Evolutionary conservation across 2,329 filamentous ascomycete genomes (phyloP).

Genomic region (Cytospora chrysosperma): DNA sequence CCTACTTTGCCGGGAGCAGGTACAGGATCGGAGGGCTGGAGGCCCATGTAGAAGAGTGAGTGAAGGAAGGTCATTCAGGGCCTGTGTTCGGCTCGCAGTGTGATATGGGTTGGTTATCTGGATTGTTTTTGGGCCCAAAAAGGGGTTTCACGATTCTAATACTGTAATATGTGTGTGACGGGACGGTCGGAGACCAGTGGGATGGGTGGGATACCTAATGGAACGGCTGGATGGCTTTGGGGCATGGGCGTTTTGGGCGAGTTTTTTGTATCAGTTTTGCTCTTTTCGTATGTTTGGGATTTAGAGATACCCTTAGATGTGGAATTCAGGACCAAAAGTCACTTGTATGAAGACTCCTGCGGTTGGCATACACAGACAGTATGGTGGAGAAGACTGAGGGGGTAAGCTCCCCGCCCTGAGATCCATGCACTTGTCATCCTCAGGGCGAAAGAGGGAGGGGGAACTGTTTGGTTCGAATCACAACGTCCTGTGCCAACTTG

Average conservation of each 20-base stretch:
- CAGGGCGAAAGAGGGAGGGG: too few relatives aligned
- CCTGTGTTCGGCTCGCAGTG: too few relatives aligned
- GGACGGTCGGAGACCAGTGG: background rate
- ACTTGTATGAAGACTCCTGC: too few relatives aligned
- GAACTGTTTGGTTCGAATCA: too few relatives aligned
- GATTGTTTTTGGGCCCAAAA: too few relatives aligned
- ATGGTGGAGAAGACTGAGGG: too few relatives aligned
- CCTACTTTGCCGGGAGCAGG: constrained; percentile 16
- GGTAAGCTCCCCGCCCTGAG: too few relatives aligned
- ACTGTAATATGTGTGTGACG: background rate
- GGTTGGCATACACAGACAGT: too few relatives aligned
- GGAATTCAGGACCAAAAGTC: background rate
- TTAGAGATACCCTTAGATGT: background rate
- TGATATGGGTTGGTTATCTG: background rate
- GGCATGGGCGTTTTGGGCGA: background rate
- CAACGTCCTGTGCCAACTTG: too few relatives aligned
- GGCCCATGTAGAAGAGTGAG: constrained; percentile 23
- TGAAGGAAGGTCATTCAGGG: background rate
- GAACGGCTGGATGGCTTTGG: background rate
- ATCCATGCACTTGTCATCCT: too few relatives aligned
- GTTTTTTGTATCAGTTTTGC: background rate
- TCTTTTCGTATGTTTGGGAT: background rate
- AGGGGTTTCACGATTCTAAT: too few relatives aligned
- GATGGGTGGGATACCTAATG: background rate
- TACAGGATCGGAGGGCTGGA: constrained; percentile 22